Evolutionary conservation across 495 filamentous ascomycete genomes (phyloP).

Genomic region (Astrothelium macrocarpum): DNA sequence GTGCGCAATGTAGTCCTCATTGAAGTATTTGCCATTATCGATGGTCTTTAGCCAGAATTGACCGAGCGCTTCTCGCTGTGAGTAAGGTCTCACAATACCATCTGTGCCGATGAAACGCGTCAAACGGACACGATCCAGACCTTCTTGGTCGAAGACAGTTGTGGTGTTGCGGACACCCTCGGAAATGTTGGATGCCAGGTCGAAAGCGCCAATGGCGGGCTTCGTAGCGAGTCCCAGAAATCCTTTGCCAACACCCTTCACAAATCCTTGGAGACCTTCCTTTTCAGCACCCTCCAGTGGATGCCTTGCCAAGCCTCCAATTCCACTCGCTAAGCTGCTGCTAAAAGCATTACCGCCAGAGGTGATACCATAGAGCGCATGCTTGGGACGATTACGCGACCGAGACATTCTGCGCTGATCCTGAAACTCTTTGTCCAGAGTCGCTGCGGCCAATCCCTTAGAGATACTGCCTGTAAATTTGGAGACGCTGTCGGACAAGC

Average conservation of each 20-base stretch:
- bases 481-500: constrained; percentile 88
- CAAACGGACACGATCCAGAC: constrained; percentile 85
- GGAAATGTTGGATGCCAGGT: constrained; percentile 89
- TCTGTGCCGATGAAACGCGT: constrained; percentile 86
- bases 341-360: constrained; percentile 92
- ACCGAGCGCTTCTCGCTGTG: constrained; percentile 87
- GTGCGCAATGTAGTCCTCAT: constrained; percentile 94
- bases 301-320: constrained; percentile 85
- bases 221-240: constrained; percentile 88
- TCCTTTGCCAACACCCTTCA: constrained; percentile 96
- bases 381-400: constrained; percentile 87
- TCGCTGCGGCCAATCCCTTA: constrained; percentile 89
- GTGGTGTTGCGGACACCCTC: constrained; percentile 98
- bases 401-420: constrained; percentile 89
- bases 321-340: constrained; percentile 80
- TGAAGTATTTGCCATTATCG: constrained; percentile 94
- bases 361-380: constrained; percentile 91
- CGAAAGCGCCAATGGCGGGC: constrained; percentile 91
- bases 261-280: constrained; percentile 84
- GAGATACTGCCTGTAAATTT: constrained; percentile 95
- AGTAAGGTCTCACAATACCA: constrained; percentile 90
- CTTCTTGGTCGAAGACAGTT: constrained; percentile 90
- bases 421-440: constrained; percentile 96
- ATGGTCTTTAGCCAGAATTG: constrained; percentile 98
- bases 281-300: constrained; percentile 94